Evolutionary conservation across 257 asterid species (phyloP).

Genomic region (Fraxinus americana): DNA sequence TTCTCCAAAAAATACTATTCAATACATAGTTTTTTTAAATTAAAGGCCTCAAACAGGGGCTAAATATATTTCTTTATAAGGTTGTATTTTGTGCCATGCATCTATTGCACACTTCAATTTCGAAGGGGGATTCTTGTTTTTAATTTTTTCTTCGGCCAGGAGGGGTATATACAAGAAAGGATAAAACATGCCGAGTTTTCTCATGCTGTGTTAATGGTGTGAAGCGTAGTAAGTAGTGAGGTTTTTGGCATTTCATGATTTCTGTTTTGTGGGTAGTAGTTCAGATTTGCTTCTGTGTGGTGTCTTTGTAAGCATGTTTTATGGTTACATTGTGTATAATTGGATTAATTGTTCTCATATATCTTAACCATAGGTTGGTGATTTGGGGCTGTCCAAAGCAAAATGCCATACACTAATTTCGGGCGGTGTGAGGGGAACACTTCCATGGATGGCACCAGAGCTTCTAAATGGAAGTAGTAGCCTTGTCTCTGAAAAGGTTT

Average conservation of each 20-base stretch:
- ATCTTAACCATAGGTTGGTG: constrained; percentile 72
- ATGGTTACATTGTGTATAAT: constrained; percentile 3
- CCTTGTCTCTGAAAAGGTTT: constrained; percentile 96
- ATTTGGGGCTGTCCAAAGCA: constrained; percentile 95
- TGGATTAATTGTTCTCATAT: background rate
- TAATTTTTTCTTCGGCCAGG: background rate
- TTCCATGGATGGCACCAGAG: constrained; percentile 99
- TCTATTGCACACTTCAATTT: background rate
- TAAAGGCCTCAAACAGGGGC: too few species aligned
- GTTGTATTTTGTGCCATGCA: background rate
- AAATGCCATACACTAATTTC: constrained; percentile 93
- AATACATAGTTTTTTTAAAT: too few species aligned
- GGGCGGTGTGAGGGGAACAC: constrained; percentile 99
- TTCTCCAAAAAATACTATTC: too few species aligned
- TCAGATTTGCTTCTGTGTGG: background rate
- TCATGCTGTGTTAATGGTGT: background rate
- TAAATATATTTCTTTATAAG: background rate
- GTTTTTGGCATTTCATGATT: background rate
- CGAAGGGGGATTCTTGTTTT: background rate
- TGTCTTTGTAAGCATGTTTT: background rate
- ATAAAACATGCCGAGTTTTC: background rate
- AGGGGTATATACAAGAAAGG: constrained; percentile 1
- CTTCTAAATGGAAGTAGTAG: constrained; percentile 97
- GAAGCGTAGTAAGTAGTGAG: background rate
- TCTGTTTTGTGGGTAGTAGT: background rate